A percentile compares a stretch with the other conserved stretches of the same genome.
Conservation (phyloP, 768 basidiomycete species). For the Lentinula edodes region DNA sequence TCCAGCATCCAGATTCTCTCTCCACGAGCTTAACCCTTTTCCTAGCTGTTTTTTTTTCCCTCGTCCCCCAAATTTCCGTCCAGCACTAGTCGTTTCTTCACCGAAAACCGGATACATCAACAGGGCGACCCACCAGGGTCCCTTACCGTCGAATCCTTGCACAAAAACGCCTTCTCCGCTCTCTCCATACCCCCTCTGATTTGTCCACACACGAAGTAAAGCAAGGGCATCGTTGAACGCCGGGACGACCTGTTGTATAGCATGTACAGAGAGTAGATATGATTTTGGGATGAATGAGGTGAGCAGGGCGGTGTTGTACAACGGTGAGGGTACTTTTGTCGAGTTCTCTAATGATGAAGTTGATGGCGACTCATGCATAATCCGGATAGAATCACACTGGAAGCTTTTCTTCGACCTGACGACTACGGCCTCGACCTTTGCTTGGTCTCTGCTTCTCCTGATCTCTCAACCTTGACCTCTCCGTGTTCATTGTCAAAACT, state of each 20-base stretch:
- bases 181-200: constrained; percentile 73
- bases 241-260: constrained; percentile 48
- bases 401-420: constrained; percentile 29
- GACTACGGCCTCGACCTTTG: constrained; percentile 18
- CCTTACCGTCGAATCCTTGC: constrained; percentile 64
- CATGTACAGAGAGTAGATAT: constrained; percentile 50
- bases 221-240: constrained; percentile 71
- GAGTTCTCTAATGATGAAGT: constrained; percentile 10
- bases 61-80: constrained; percentile 20
- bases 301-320: constrained; percentile 76
- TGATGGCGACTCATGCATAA: constrained; percentile 24
- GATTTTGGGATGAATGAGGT: constrained; percentile 40
- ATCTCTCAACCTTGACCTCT: no score
- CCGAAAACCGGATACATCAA: constrained; percentile 60
- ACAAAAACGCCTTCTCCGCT: constrained; percentile 50
- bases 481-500: no score
- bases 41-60: constrained; percentile 54
- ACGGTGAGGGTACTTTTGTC: constrained; percentile 52
- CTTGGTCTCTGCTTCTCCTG: no score
- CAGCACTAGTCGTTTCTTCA: constrained; percentile 42
- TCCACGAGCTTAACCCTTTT: constrained; percentile 71
- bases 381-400: constrained; percentile 36
- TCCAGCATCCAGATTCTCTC: no score
- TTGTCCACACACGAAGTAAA: constrained; percentile 86
- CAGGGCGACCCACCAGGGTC: constrained; percentile 64